Conservation (phyloP, 208 protist species). For the Crithidia fasciculata region DNA sequence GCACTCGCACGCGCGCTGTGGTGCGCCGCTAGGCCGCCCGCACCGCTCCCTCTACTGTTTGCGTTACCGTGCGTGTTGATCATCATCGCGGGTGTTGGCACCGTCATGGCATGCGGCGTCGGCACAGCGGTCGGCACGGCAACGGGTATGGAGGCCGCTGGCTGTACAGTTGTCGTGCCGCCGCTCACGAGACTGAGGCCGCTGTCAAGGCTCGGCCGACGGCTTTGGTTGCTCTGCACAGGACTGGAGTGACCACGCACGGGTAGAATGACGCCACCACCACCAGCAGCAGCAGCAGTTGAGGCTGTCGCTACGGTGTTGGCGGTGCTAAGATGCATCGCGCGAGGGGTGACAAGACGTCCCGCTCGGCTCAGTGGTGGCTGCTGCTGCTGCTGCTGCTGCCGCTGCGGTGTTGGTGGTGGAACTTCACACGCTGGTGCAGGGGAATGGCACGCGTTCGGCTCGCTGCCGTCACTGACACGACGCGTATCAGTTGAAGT, state of each 20-base stretch:
- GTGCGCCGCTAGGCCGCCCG: no score
- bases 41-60: no score
- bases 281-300: background rate
- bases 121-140: no score
- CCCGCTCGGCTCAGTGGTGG: conserved; percentile 1
- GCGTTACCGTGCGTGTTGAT: no score
- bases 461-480: background rate
- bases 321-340: background rate
- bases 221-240: background rate
- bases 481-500: conserved; percentile 1
- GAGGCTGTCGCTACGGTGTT: background rate
- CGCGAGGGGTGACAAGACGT: conserved; percentile 9
- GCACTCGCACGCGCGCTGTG: conserved; percentile 1
- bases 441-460: background rate
- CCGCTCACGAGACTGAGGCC: background rate
- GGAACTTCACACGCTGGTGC: background rate
- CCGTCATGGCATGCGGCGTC: background rate
- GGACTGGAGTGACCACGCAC: conserved; percentile 7
- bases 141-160: background rate
- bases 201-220: background rate
- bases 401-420: background rate
- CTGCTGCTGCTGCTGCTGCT: conserved; percentile 5
- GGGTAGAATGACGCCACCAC: background rate
- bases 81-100: background rate
- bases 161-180: background rate